Conservation (phyloP, 2,329 filamentous ascomycete species). For the Colletotrichum liriopes region DNA sequence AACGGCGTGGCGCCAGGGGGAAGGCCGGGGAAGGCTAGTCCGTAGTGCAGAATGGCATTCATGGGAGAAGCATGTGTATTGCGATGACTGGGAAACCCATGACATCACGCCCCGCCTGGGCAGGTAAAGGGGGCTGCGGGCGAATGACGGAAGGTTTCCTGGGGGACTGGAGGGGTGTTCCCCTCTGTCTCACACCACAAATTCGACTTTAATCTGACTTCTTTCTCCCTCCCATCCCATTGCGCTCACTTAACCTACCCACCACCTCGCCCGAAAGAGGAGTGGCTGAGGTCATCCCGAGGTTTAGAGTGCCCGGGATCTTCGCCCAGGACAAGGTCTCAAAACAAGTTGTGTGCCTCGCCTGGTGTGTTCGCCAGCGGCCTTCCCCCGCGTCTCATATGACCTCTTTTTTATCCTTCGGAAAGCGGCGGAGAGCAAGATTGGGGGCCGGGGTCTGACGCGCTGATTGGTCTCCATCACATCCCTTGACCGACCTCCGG, state of each 20-base stretch:
- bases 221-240: slow-evolving; percentile 4
- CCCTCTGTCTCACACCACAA: background rate
- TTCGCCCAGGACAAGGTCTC: background rate
- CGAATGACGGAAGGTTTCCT: slow-evolving; percentile 11
- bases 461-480: slow-evolving; percentile 12
- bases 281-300: slow-evolving; percentile 26
- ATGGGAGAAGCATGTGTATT: background rate
- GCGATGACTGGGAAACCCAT: slow-evolving; percentile 25
- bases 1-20: slow-evolving; percentile 11
- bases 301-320: background rate
- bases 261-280: background rate
- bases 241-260: background rate
- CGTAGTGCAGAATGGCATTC: background rate
- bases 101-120: slow-evolving; percentile 23
- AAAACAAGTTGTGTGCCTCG: background rate
- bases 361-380: background rate
- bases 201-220: slow-evolving; percentile 31
- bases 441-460: background rate
- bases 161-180: background rate
- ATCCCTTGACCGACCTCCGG: background rate
- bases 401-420: background rate
- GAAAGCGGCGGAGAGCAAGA: background rate
- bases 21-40: background rate
- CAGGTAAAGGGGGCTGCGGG: background rate
- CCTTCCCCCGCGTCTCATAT: slow-evolving; percentile 2